Evolutionary conservation across 495 filamentous ascomycete species (phyloP).

Genomic region (Hypoxylon cercidicola): DNA sequence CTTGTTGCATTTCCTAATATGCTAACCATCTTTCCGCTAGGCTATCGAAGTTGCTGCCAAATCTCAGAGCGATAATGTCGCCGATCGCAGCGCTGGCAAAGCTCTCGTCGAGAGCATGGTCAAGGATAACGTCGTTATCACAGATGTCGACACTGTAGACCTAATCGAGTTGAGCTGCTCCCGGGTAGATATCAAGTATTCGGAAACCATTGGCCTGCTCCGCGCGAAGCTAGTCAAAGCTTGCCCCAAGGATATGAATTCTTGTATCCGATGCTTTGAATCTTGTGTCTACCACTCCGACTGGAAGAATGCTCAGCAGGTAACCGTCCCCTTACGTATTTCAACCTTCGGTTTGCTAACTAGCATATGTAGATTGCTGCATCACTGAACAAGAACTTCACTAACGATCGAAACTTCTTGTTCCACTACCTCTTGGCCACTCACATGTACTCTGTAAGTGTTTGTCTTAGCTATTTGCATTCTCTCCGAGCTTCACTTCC

Average conservation of each 20-base stretch:
- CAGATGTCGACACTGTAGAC: conserved; percentile 55
- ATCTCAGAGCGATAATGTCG: conserved; percentile 54
- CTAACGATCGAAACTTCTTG: conserved; percentile 51
- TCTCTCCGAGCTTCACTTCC: background rate
- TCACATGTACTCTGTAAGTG: conserved; percentile 56
- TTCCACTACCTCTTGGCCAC: conserved; percentile 58
- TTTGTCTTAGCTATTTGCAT: background rate
- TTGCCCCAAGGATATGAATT: conserved; percentile 49
- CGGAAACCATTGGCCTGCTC: conserved; percentile 54
- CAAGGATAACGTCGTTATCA: conserved; percentile 47
- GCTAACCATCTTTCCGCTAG: conserved; percentile 40
- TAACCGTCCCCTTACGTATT: conserved; percentile 14
- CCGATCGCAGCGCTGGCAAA: conserved; percentile 47
- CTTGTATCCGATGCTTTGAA: conserved; percentile 51
- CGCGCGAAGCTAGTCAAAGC: conserved; percentile 56
- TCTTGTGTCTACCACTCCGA: conserved; percentile 58
- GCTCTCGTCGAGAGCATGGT: conserved; percentile 51
- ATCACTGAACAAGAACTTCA: conserved; percentile 54
- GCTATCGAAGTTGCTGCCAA: conserved; percentile 57
- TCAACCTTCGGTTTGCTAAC: conserved; percentile 7
- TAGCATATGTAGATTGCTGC: conserved; percentile 51
- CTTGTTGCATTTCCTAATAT: background rate
- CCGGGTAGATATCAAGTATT: conserved; percentile 24
- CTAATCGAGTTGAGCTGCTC: conserved; percentile 54
- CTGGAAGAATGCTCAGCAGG: conserved; percentile 61